phyloP scores from a whole-genome alignment of 192 early-diverging fungal species.

The Piromyces finnis region DNA sequence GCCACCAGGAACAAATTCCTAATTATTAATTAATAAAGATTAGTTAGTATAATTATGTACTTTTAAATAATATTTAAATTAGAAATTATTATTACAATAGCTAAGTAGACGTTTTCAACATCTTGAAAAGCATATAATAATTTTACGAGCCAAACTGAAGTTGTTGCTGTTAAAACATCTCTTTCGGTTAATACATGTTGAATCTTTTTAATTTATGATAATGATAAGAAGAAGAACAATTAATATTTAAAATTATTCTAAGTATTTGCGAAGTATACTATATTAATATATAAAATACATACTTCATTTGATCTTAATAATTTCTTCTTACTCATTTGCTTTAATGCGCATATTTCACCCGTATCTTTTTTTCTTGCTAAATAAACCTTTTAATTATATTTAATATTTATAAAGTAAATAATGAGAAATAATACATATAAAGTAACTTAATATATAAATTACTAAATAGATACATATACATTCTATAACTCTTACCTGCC shows the following conservation, averaged over 20 bases:
- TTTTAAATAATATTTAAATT: too few relatives aligned
- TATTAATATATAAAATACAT: background rate
- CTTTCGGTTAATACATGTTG: slow-evolving; percentile 57
- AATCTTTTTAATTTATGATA: too few relatives aligned
- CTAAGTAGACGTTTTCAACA: slow-evolving; percentile 44
- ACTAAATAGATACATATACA: background rate
- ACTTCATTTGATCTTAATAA: slow-evolving; percentile 48
- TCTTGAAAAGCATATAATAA: slow-evolving; percentile 83
- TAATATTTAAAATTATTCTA: too few relatives aligned
- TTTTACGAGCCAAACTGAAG: slow-evolving; percentile 73
- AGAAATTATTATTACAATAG: slow-evolving; percentile 24
- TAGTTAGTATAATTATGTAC: too few relatives aligned
- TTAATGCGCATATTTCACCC: slow-evolving; percentile 49
- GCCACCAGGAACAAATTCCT: slow-evolving; percentile 47
- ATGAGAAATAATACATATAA: too few relatives aligned
- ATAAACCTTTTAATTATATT: slow-evolving; percentile 40
- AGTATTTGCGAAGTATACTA: too few relatives aligned
- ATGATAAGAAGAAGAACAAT: too few relatives aligned
- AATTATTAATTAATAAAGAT: too few relatives aligned
- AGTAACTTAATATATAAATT: too few relatives aligned
- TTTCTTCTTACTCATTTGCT: slow-evolving; percentile 56
- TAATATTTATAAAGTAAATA: too few relatives aligned
- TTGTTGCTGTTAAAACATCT: slow-evolving; percentile 48
- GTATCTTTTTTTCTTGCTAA: slow-evolving; percentile 51
- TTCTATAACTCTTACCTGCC: slow-evolving; percentile 17